Evolutionary conservation across 345 rosid genomes (phyloP).

Genomic region (Brassica cretica): DNA sequence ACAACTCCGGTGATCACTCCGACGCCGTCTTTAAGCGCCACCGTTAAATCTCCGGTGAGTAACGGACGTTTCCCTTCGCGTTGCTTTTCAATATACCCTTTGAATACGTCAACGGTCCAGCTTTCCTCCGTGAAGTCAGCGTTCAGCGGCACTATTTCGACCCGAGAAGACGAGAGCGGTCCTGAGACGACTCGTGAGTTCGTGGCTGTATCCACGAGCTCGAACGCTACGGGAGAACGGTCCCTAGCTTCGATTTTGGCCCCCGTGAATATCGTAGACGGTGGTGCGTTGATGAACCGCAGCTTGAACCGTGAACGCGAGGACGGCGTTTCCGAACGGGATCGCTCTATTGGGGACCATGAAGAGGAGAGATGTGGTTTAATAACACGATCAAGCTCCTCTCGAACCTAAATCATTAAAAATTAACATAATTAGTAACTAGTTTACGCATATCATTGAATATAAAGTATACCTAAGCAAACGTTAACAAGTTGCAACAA

Average conservation of each 20-base stretch:
- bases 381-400: constrained; percentile 42
- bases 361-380: constrained; percentile 14
- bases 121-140: constrained; percentile 61
- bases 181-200: constrained; percentile 43
- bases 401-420: constrained; percentile 9
- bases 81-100: constrained; percentile 47
- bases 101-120: constrained; percentile 55
- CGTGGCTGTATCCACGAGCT: constrained; percentile 49
- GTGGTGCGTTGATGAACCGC: constrained; percentile 45
- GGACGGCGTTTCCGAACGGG: constrained; percentile 35
- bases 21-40: constrained; percentile 52
- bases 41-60: constrained; percentile 58
- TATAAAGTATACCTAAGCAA: not conserved
- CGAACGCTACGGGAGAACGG: constrained; percentile 45
- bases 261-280: constrained; percentile 55
- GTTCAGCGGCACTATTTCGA: constrained; percentile 59
- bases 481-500: not conserved
- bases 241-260: constrained; percentile 52
- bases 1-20: constrained; percentile 40
- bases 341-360: constrained; percentile 29
- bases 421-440: not conserved
- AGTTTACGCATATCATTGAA: not conserved
- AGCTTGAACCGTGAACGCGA: constrained; percentile 44
- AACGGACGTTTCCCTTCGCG: constrained; percentile 73
- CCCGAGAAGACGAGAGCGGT: constrained; percentile 50